A percentile compares a stretch with the other conserved stretches of the same genome.
phyloP scores from a whole-genome alignment of 1,139 yeast species.

The Diutina pseudorugosa region DNA sequence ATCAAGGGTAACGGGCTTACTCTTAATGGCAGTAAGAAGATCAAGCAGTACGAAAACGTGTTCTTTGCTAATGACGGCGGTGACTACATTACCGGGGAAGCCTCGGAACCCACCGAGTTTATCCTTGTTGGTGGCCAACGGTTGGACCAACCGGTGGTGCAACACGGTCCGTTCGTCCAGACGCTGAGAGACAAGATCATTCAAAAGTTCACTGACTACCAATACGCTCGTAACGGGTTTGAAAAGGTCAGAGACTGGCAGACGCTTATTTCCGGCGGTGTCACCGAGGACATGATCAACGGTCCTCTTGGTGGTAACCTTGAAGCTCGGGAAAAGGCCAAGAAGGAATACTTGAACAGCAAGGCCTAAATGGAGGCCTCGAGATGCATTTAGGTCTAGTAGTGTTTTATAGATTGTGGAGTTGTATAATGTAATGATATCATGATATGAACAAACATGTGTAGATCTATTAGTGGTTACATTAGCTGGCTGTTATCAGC shows the following conservation, averaged over 20 bases:
- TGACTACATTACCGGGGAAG: constrained; percentile 33
- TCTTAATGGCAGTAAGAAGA: constrained; percentile 27
- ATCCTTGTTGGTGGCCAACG: constrained; percentile 68
- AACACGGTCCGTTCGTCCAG: constrained; percentile 87
- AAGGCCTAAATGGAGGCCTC: too few species aligned
- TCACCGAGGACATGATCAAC: constrained; percentile 33
- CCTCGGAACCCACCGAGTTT: constrained; percentile 28
- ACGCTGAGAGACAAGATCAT: constrained; percentile 48
- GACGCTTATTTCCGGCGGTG: constrained; percentile 53
- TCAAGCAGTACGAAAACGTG: constrained; percentile 36
- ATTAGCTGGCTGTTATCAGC: too few species aligned
- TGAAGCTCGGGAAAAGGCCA: constrained; percentile 20
- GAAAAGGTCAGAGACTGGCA: constrained; percentile 60
- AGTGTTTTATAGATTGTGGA: background rate
- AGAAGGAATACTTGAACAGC: constrained; percentile 14
- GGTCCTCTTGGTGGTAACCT: constrained; percentile 25
- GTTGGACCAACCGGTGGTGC: constrained; percentile 66
- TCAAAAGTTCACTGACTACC: constrained; percentile 62
- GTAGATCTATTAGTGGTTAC: too few species aligned
- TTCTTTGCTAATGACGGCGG: constrained; percentile 58
- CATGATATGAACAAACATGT: too few species aligned
- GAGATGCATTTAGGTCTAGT: too few species aligned
- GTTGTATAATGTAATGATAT: background rate
- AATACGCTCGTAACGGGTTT: constrained; percentile 58
- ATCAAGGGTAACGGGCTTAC: constrained; percentile 46